Evolutionary conservation across 2,329 filamentous ascomycete species (phyloP).

Genomic region (Leptodontidium sp.): DNA sequence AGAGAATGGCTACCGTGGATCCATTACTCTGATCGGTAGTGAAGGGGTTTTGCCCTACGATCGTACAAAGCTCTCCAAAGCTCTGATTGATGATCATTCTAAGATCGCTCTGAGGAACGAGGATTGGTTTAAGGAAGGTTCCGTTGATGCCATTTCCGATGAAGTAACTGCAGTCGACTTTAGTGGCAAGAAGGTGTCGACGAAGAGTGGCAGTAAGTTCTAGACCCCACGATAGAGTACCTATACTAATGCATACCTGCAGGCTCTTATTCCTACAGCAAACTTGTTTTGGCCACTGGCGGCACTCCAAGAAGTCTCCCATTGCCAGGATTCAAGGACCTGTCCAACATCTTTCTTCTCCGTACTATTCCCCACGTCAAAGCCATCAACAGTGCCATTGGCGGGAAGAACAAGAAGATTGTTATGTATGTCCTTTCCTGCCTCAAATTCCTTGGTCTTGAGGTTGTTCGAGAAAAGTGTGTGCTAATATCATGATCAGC

Average conservation of each 20-base stretch:
- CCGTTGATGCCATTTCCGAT: constrained; percentile 64
- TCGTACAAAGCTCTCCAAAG: constrained; percentile 94
- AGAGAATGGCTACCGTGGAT: constrained; percentile 79
- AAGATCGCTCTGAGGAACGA: constrained; percentile 82
- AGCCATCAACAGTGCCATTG: constrained; percentile 80
- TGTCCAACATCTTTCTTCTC: constrained; percentile 87
- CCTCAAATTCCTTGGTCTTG: constrained; percentile 95
- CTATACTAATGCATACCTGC: not conserved
- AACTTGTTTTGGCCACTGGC: constrained; percentile 90
- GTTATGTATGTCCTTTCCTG: constrained; percentile 61
- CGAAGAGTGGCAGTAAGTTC: constrained; percentile 64
- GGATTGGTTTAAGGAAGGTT: constrained; percentile 75
- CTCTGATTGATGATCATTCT: constrained; percentile 79
- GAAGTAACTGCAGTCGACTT: constrained; percentile 83
- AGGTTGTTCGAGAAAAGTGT: constrained; percentile 68
- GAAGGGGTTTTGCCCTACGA: constrained; percentile 92
- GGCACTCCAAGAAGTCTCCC: constrained; percentile 80
- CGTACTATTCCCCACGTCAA: constrained; percentile 80
- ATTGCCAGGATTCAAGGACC: constrained; percentile 83
- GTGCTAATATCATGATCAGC: not conserved
- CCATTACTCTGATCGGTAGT: constrained; percentile 82
- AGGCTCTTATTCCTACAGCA: constrained; percentile 78
- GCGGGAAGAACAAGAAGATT: constrained; percentile 87
- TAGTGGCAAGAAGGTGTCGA: constrained; percentile 73
- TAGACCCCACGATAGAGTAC: not conserved